Evolutionary conservation across 441 rosid species (phyloP), one percentile per base, ranked within the genome.

Genomic region (Omphalea diandra): DNA sequence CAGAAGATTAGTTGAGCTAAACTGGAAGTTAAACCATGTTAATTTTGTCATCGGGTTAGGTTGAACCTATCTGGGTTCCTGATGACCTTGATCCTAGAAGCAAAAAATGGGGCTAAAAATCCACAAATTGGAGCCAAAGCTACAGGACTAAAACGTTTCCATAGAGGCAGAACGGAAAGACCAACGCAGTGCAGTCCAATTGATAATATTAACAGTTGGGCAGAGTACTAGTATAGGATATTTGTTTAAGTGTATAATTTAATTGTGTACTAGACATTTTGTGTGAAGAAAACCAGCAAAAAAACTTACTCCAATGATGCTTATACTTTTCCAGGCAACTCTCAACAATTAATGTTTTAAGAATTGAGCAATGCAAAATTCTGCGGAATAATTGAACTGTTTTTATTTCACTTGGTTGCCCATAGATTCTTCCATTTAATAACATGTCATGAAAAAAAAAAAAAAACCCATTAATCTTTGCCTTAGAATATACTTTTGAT

Each of bases 231-330:
- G n/a, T 43, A 43, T 43, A 50, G 29, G 55, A 22, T 22, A 41
- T 53, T 53, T 53, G 31, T 53, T 53, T 24, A 44, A 61, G 22
- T 24, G 33, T 38, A 61, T 61, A 61, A 38, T 61, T 57, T 32
- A 61, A 38, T 61, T 57, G 17, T 32, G 63, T 58, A 9, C 2
- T 35, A 58, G 11, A 29, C 24, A 7, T 7, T 65, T 65, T 49
- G 44, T 49, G 46, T 49, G 43, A 65, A 29, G 36, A 47, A 46
- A 65, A 46, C 35, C 59, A 55, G 20, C 11, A 46, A 65, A 46
- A 38, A 7, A 31, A 10, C 6, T 22, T 15, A 22, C 46, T 11
- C 35, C 2, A 22, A 32, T 58, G 63, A 2, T 29, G 18, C 55
- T 50, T 9, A 22, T 8, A 20, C 0, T 17, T 57, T 14, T 32